Evolutionary conservation across 2,329 filamentous ascomycete genomes (phyloP), one percentile per base, ranked within the genome.

Genomic region (Parastagonospora nodorum): DNA sequence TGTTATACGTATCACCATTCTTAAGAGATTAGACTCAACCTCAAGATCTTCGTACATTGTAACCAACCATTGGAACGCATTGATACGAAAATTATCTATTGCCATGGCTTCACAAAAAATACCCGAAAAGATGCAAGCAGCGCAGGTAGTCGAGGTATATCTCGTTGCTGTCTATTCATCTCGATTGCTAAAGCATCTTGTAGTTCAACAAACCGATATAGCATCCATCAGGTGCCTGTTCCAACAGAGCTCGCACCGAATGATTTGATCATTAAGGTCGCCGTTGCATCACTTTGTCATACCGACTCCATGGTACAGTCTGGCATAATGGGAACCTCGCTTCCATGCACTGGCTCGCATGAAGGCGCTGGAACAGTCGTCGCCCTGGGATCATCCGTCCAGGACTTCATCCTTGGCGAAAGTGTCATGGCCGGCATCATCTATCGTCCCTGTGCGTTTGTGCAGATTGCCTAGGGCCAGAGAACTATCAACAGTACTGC

Each of bases 241-340:
- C 83, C 83, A 6, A 65, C 68, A 8, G 48, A 67, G 12, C 77
- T 84, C 12, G 67, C 71, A 4, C 75, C 79, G 0, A 61, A 81
- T 56, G 84, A 86, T 55, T 72, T 88, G n/a, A 78, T 86, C 31
- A 75, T 87, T 61, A 84, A 83, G 66, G 74, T 84, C 44, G 83
- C 81, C 47, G 82, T 82, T 12, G 83, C 82, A 8, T 84, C 82
- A 1, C 78, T 85, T 62, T 87, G 84, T 72, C 84, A 87, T 72
- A 86, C 84, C 1, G 84, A 87, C 71, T 68, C 69, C 53, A 83
- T 86, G 80, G 82, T 85, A 4, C 59, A 63, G 6, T 61, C 73
- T 2, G 84, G 84, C 41, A 67, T 77, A 39, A 80, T 86, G 64
- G 68, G 64, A 6, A 75, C 77, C 0, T 48, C 66, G 2, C 73